Evolutionary conservation across 2,329 filamentous ascomycete species (phyloP).

Genomic region (Alternaria panax): DNA sequence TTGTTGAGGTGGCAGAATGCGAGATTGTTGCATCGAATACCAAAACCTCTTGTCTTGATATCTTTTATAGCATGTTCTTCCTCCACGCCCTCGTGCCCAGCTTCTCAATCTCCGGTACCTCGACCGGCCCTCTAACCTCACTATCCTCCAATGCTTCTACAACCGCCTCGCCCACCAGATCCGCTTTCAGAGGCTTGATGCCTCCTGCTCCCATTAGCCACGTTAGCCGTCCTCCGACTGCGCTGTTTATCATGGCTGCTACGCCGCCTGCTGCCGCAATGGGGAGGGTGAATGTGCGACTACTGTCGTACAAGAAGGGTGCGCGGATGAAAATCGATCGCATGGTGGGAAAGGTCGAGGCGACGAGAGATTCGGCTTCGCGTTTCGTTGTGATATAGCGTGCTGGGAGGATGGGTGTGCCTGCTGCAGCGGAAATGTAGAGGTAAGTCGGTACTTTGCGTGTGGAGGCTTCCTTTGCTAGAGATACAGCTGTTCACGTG

Average conservation of each 20-base stretch:
- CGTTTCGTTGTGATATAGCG: constrained; percentile 92
- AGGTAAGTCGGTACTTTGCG: constrained; percentile 75
- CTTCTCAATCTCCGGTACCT: constrained; percentile 79
- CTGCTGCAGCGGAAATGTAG: constrained; percentile 88
- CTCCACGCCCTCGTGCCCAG: constrained; percentile 86
- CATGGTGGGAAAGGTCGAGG: constrained; percentile 74
- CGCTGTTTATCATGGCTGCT: constrained; percentile 76
- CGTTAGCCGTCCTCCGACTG: constrained; percentile 78
- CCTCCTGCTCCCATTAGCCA: constrained; percentile 82
- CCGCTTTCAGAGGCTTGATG: constrained; percentile 85
- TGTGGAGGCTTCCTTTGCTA: constrained; percentile 77
- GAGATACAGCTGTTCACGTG: constrained; percentile 67
- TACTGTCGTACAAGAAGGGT: constrained; percentile 88
- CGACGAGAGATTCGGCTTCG: constrained; percentile 82
- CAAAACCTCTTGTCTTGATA: neutral
- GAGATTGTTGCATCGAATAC: neutral
- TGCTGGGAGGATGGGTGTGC: constrained; percentile 81
- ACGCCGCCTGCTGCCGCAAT: constrained; percentile 80
- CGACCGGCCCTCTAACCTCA: constrained; percentile 74
- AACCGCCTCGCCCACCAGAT: constrained; percentile 85
- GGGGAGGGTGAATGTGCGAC: constrained; percentile 80
- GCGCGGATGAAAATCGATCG: constrained; percentile 83
- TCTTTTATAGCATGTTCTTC: constrained; percentile 78
- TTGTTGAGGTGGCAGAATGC: neutral
- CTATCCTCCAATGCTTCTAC: constrained; percentile 85